Evolutionary conservation across 2,329 filamentous ascomycete genomes (phyloP).

Genomic region (Apiospora koreana): DNA sequence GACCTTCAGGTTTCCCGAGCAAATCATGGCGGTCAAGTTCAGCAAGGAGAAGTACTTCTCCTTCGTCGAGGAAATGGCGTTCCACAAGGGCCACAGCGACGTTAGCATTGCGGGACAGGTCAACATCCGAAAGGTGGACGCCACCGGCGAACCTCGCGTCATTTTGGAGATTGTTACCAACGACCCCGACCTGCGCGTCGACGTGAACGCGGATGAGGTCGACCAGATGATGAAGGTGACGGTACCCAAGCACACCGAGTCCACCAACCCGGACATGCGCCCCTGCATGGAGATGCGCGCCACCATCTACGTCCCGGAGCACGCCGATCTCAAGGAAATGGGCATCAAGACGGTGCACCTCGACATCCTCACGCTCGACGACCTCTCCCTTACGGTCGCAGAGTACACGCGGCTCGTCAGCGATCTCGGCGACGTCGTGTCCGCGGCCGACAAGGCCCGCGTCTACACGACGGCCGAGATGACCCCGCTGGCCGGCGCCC

Average conservation of each 20-base stretch:
- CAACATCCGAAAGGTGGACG: conserved; percentile 40
- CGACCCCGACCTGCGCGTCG: conserved; percentile 40
- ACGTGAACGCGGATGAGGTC: conserved; percentile 33
- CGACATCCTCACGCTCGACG: conserved; percentile 41
- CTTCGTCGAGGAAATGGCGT: conserved; percentile 40
- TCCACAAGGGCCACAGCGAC: conserved; percentile 25
- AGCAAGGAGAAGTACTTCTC: conserved; percentile 35
- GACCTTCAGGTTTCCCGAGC: conserved; percentile 30
- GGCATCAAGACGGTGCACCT: conserved; percentile 35
- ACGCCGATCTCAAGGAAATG: conserved; percentile 39
- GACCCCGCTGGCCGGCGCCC: not conserved
- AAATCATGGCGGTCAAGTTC: conserved; percentile 38
- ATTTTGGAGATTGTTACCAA: conserved; percentile 49
- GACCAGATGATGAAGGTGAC: conserved; percentile 41
- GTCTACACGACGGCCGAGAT: conserved; percentile 20
- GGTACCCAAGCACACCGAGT: conserved; percentile 38
- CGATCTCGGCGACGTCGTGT: conserved; percentile 39
- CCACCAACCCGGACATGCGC: conserved; percentile 22
- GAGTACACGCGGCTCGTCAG: conserved; percentile 38
- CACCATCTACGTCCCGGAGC: conserved; percentile 48
- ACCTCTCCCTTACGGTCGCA: conserved; percentile 35
- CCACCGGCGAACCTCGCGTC: conserved; percentile 37
- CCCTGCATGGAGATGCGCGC: conserved; percentile 51
- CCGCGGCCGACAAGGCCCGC: conserved; percentile 31
- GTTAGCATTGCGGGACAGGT: conserved; percentile 48